Conservation (phyloP, 1,284 basidiomycete species). For the Leccinum brunneo-olivaceum region DNA sequence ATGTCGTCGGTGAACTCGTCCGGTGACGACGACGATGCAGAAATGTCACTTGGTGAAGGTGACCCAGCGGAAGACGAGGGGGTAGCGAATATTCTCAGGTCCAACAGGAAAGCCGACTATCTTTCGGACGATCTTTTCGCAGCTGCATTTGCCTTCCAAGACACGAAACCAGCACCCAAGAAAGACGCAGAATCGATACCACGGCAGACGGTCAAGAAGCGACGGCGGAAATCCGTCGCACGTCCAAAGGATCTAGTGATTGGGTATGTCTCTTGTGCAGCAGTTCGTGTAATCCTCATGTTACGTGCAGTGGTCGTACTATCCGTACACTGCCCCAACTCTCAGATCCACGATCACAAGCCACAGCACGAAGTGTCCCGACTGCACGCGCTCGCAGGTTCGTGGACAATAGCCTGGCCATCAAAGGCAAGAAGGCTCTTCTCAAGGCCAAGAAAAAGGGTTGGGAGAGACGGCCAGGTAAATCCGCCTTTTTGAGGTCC, state of each 20-base stretch:
- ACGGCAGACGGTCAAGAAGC: constrained; percentile 20
- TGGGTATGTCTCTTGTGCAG: constrained; percentile 17
- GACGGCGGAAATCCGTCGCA: constrained; percentile 13
- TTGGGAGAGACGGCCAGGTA: constrained; percentile 42
- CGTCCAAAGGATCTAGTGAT: constrained; percentile 25
- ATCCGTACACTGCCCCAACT: constrained; percentile 26
- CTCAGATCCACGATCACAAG: constrained; percentile 16
- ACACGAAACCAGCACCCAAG: constrained; percentile 11
- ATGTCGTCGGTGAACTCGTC: constrained; percentile 10
- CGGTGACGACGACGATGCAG: constrained; percentile 13
- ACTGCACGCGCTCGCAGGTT: constrained; percentile 26
- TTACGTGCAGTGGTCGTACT: constrained; percentile 23
- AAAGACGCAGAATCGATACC: constrained; percentile 8
- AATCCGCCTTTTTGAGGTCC: not conserved
- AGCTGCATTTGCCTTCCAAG: constrained; percentile 37
- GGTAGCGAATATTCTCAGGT: constrained; percentile 1
- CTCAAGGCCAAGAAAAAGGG: constrained; percentile 29
- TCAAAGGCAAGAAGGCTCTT: constrained; percentile 28
- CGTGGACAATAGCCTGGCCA: constrained; percentile 24
- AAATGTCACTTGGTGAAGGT: constrained; percentile 5
- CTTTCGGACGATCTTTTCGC: constrained; percentile 46
- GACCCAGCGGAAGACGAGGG: constrained; percentile 16
- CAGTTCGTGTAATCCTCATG: not conserved
- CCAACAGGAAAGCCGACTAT: constrained; percentile 29
- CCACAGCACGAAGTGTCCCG: constrained; percentile 26